Evolutionary conservation across 768 basidiomycete genomes (phyloP), one percentile per base, ranked within the genome.

Genomic region (Tulasnella sp.): DNA sequence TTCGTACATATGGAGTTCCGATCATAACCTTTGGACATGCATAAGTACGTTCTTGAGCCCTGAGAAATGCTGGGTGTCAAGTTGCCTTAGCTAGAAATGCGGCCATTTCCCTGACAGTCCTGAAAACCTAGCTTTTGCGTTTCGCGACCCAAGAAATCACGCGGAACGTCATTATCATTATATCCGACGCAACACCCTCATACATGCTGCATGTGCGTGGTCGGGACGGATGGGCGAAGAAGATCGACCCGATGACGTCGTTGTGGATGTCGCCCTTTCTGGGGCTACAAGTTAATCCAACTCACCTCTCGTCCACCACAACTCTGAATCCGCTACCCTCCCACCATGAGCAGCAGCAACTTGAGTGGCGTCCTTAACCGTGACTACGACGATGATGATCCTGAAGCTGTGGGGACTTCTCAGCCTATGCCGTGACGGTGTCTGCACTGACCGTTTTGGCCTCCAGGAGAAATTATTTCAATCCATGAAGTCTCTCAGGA

Each of bases 171-270:
- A 54, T n/a, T 54, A 7, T 24, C 7, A n/a, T 5, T 12, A n/a
- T 54, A 54, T 54, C 22, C n/a, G 24, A 11, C n/a, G 24, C n/a
- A 7, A 22, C 8, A 1, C 54, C 54, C n/a, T 0, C 4, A 1
- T 54, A 54, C 54, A 54, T n/a, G 31, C 64, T 16, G 11, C 28
- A 37, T 31, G 28, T 28, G 64, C 34, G 64, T 69, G 64, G 11
- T 69, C 54, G 54, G 54, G 24, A 54, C 54, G 24, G 54, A 34
- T 37, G 64, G 34, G 34, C 64, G 64, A 37, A 69, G 64, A 60
- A 60, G 54, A 54, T 54, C 54, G 24, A 69, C 24, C 8, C 64
- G 31, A 69, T 69, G 64, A 69, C 64, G 64, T 69, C 64, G 64
- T 28, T 69, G 64, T 34, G 64, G 31, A 16, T 34, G 34, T 37